These are phyloP conservation scores for Cryptosporidium meleagridis DNA, from an alignment of 169 alveolate genomes.

Conservation along the genomic window DNA sequence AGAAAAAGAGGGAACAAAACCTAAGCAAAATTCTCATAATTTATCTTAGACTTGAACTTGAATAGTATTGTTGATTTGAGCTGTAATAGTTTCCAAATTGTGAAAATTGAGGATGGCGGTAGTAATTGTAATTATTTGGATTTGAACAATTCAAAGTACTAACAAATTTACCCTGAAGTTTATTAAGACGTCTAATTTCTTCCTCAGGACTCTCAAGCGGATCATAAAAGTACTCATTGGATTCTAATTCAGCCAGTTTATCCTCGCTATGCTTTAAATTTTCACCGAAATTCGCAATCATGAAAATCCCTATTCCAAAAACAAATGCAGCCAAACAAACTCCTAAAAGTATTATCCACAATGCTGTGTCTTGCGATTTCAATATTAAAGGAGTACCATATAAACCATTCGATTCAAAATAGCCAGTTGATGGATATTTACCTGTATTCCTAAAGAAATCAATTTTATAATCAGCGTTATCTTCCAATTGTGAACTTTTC, in stretches of 20 bases:
- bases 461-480: conserved; percentile 6
- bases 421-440: conserved; percentile 35
- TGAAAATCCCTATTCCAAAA: conserved; percentile 21
- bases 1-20: conserved; percentile 14
- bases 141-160: background rate
- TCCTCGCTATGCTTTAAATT: background rate
- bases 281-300: background rate
- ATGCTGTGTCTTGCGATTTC: conserved; percentile 18
- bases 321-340: conserved; percentile 32
- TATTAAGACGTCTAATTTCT: conserved; percentile 12
- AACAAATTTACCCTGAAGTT: conserved; percentile 37
- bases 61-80: background rate
- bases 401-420: conserved; percentile 18
- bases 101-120: conserved; percentile 6
- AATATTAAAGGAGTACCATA: conserved; percentile 64
- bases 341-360: conserved; percentile 40
- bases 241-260: background rate
- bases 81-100: conserved; percentile 8
- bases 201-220: conserved; percentile 30
- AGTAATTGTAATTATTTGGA: conserved; percentile 19
- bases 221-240: conserved; percentile 20
- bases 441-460: conserved; percentile 43
- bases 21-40: background rate
- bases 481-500: background rate
- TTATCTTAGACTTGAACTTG: background rate